Conservation (phyloP, 139 green algal species). For the Picochlorum costavermella region DNA sequence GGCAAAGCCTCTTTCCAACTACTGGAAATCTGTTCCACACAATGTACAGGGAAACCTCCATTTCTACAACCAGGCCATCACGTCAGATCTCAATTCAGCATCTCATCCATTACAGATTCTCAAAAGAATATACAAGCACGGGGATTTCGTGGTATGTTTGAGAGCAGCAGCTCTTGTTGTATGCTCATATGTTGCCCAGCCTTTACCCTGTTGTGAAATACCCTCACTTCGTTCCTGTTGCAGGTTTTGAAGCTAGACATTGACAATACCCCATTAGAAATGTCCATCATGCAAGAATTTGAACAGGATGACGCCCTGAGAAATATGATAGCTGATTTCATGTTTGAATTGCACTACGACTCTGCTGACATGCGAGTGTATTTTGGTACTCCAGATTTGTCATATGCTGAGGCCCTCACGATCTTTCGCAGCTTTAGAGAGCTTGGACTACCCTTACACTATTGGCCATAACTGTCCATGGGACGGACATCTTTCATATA, state of each 20-base stretch:
- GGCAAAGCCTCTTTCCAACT: not conserved
- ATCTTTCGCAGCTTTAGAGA: not conserved
- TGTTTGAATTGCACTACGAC: not conserved
- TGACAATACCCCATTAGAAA: not conserved
- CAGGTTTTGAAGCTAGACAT: conserved; percentile 1
- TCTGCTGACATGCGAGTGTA: not conserved
- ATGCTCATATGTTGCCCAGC: no score
- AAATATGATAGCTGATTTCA: not conserved
- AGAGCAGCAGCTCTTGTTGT: no score
- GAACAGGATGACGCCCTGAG: not conserved
- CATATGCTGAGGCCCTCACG: not conserved
- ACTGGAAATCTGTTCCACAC: not conserved
- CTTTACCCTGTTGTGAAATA: no score
- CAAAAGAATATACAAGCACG: not conserved
- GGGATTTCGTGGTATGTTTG: not conserved
- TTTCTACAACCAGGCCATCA: not conserved
- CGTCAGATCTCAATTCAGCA: not conserved
- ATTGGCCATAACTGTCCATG: not conserved
- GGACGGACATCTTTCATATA: no score
- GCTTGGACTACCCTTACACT: not conserved
- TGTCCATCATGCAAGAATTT: not conserved
- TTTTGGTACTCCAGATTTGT: conserved; percentile 1
- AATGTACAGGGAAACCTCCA: not conserved
- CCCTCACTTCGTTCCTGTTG: not conserved
- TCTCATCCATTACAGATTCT: not conserved